A percentile compares a stretch with the other conserved stretches of the same genome.
phyloP scores from a whole-genome alignment of 2,329 filamentous ascomycete genomes.

The Graphilbum sp. region DNA sequence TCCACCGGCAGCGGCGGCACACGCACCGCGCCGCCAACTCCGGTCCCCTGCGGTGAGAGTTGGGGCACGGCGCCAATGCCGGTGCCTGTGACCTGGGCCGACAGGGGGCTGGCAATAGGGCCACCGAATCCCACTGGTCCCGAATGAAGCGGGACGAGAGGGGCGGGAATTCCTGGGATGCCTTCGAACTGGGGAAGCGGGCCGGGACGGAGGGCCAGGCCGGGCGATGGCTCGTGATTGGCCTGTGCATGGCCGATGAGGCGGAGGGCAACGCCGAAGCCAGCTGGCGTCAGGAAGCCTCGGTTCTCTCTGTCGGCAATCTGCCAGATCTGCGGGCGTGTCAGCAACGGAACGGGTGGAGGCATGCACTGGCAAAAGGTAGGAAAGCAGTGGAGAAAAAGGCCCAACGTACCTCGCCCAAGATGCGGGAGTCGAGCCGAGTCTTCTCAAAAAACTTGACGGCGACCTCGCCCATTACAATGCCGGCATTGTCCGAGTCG shows the following conservation, averaged over 20 bases:
- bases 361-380: neutral
- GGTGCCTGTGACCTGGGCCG: constrained; percentile 43
- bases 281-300: constrained; percentile 78
- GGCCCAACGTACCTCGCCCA: constrained; percentile 58
- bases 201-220: constrained; percentile 69
- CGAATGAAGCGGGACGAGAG: constrained; percentile 13
- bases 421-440: constrained; percentile 63
- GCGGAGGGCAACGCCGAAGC: constrained; percentile 83
- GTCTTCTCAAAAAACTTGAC: constrained; percentile 98
- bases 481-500: constrained; percentile 78
- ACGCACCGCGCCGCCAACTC: constrained; percentile 35
- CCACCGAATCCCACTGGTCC: neutral
- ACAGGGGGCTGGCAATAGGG: constrained; percentile 19
- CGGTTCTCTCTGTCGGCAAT: constrained; percentile 95
- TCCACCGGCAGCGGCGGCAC: constrained; percentile 80
- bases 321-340: constrained; percentile 73
- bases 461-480: constrained; percentile 89
- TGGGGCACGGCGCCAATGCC: constrained; percentile 8
- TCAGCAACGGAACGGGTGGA: too few species aligned
- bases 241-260: constrained; percentile 93
- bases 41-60: constrained; percentile 13
- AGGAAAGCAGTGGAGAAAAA: neutral
- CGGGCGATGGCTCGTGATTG: constrained; percentile 61
- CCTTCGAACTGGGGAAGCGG: constrained; percentile 91
- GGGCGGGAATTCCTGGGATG: constrained; percentile 25